phyloP scores from a whole-genome alignment of 129 eudicot species.

The Apium graveolens region DNA sequence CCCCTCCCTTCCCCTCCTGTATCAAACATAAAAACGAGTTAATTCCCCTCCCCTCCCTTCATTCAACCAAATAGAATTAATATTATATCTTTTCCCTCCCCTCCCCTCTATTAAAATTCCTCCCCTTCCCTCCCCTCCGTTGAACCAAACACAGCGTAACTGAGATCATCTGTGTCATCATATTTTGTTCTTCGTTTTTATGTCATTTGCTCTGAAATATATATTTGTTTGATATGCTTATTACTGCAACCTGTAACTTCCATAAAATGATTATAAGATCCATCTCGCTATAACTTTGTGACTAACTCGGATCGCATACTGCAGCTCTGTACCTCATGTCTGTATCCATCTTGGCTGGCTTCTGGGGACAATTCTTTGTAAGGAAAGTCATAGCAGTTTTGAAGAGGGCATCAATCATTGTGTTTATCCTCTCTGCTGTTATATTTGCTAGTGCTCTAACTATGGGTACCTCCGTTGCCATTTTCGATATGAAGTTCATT shows the following conservation, averaged over 20 bases:
- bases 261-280: neutral
- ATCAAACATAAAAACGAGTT: too few relatives aligned
- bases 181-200: neutral
- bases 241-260: neutral
- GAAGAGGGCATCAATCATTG: conserved; percentile 70
- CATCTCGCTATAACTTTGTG: neutral
- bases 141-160: too few relatives aligned
- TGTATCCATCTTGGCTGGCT: conserved; percentile 72
- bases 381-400: conserved; percentile 65
- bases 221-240: neutral
- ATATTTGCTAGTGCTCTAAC: conserved; percentile 83
- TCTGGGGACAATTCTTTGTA: conserved; percentile 76
- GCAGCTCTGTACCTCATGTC: conserved; percentile 82
- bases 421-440: conserved; percentile 84
- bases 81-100: too few relatives aligned
- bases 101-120: too few relatives aligned
- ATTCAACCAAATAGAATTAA: too few relatives aligned
- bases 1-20: too few relatives aligned
- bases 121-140: too few relatives aligned
- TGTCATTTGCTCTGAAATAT: neutral
- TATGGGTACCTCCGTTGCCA: conserved; percentile 49
- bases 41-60: too few relatives aligned
- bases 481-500: neutral
- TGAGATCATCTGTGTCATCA: neutral
- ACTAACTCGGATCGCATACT: conserved; percentile 1